Evolutionary conservation across 1,284 basidiomycete species (phyloP), one percentile per base, ranked within the genome.

Genomic region (Neonothopanus nambi): DNA sequence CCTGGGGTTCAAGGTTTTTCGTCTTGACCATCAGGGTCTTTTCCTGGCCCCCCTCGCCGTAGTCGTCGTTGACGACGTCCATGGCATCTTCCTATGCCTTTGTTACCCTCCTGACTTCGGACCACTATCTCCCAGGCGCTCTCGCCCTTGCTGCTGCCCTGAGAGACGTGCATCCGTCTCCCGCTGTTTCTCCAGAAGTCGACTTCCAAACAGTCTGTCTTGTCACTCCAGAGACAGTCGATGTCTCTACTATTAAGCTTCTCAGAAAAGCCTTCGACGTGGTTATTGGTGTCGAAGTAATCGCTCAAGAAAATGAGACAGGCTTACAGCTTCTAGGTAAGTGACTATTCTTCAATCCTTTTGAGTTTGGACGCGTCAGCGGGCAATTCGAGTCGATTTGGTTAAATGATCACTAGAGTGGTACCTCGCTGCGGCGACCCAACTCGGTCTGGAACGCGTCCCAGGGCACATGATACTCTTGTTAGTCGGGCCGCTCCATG

Each of bases 211-310:
- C 89, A n/a, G 85, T 95, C 58, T 97, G 93, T 70, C 77, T 99
- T 43, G 92, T 96, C 59, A 96, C 95, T 5, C 95, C 96, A 48
- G 92, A 95, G 66, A 89, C 91, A 0, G 86, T 98, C 62, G 87
- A 92, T 66, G 89, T 95, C n/a, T 79, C 82, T 45, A 82, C 91
- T 42, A 87, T 96, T 60, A 92, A 88, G 65, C 80, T 85, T 38
- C 80, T 98, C 51, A 80, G 94, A 59, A 81, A 81, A 61, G 85
- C 85, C 2, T 99, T 89, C 66, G 83, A 97, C 66, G 65, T 89
- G 38, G 93, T 98, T 42, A 78, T 98, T 52, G 95, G 95, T 46
- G 95, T 98, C 11, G 94, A 97, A 70, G 74, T 88, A 47, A 92
- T 98, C 59, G 81, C 80, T 46, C 82, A 86, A 57, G 74, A 82